A percentile compares a stretch with the other conserved stretches of the same genome.
phyloP scores from a whole-genome alignment of 352 stramenopile genomes.

The Pythium aquatile region DNA sequence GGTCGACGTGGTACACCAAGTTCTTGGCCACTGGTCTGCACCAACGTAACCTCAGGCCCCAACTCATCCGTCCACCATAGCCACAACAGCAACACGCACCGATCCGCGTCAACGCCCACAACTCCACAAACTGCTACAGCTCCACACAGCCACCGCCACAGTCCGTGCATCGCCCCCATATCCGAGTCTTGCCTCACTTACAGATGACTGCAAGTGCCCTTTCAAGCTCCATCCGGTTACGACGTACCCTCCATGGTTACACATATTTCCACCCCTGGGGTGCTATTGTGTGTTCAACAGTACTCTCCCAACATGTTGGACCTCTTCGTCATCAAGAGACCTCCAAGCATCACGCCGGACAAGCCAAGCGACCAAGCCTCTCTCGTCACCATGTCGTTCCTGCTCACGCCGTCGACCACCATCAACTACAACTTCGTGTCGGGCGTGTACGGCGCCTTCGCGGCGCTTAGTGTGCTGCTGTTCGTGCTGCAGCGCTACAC shows the following conservation, averaged over 20 bases:
- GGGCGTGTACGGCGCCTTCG: slow-evolving; percentile 74
- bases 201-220: not conserved
- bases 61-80: not conserved
- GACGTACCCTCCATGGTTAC: not conserved
- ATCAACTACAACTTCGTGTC: slow-evolving; percentile 92
- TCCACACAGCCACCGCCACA: not conserved
- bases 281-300: not conserved
- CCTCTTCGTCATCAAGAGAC: slow-evolving; percentile 7
- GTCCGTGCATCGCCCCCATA: not conserved
- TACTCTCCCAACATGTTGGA: not conserved
- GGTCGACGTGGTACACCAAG: slow-evolving; percentile 70
- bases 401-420: slow-evolving; percentile 65
- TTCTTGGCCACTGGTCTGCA: slow-evolving; percentile 60
- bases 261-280: not conserved
- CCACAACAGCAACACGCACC: not conserved
- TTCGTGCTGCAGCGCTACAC: slow-evolving; percentile 61
- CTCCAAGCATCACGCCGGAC: not conserved
- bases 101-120: not conserved
- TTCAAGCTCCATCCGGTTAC: slow-evolving; percentile 15
- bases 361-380: not conserved
- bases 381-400: slow-evolving; percentile 17
- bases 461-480: slow-evolving; percentile 54
- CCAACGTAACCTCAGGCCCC: slow-evolving; percentile 1
- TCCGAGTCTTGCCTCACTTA: not conserved
- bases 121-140: not conserved